Evolutionary conservation across 345 rosid genomes (phyloP).

Genomic region (Ricinus communis): DNA sequence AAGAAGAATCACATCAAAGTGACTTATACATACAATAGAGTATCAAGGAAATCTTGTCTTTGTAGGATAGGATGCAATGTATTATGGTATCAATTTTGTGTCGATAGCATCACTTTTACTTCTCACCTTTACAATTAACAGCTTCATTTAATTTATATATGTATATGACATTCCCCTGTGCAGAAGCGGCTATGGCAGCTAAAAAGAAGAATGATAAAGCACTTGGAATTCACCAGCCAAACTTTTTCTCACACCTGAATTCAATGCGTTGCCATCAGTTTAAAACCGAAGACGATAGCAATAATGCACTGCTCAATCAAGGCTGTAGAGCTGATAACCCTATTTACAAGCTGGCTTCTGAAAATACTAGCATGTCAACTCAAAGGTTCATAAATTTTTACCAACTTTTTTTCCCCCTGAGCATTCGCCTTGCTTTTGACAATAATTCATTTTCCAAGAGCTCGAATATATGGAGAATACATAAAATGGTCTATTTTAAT

Average conservation of each 20-base stretch:
- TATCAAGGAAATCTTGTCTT: neutral
- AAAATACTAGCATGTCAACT: neutral
- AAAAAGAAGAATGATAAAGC: conserved; percentile 23
- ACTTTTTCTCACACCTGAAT: conserved; percentile 3
- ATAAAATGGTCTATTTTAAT: no score
- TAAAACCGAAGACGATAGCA: neutral
- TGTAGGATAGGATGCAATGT: no score
- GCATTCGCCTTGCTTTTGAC: no score
- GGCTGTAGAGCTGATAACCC: neutral
- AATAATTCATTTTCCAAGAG: no score
- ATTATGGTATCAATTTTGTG: no score
- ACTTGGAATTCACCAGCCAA: neutral
- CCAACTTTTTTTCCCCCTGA: no score
- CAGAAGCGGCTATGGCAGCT: conserved; percentile 35
- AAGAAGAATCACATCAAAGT: neutral
- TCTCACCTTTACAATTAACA: no score
- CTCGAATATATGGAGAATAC: no score
- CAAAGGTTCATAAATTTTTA: conserved; percentile 17
- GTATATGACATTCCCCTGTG: conserved; percentile 1
- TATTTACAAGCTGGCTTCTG: conserved; percentile 13
- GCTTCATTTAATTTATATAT: no score
- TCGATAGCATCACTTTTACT: no score
- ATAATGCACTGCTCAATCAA: conserved; percentile 10
- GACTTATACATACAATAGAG: neutral
- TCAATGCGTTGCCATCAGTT: conserved; percentile 13